Percentiles rank a stretch among this genome's conserved stretches.
These are phyloP conservation scores for Hevea brasiliensis DNA, from an alignment of 345 rosid genomes.

Conservation along the genomic window DNA sequence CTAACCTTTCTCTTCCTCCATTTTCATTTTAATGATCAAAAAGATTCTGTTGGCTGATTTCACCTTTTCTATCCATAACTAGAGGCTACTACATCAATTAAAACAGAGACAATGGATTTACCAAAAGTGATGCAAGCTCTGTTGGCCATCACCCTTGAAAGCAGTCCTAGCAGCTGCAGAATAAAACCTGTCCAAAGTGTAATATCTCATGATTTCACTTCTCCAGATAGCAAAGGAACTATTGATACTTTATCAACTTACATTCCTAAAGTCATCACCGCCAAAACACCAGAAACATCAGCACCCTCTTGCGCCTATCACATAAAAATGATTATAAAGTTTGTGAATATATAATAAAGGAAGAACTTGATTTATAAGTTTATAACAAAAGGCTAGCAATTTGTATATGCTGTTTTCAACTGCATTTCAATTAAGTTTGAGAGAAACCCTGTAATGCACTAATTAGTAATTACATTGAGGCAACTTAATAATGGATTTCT, in stretches of 20 bases:
- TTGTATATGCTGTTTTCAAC: background rate
- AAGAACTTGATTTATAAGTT: background rate
- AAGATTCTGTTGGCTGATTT: too few relatives aligned
- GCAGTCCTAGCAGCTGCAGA: conserved; percentile 91
- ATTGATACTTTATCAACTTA: conserved; percentile 39
- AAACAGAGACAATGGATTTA: conserved; percentile 31
- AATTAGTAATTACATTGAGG: background rate
- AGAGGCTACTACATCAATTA: background rate
- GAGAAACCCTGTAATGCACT: background rate
- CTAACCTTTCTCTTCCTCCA: too few relatives aligned
- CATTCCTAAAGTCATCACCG: conserved; percentile 99
- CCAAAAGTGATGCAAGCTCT: conserved; percentile 96
- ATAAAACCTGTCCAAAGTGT: conserved; percentile 65
- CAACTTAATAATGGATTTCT: background rate
- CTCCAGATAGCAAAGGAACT: conserved; percentile 16
- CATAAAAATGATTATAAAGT: conserved; percentile 24
- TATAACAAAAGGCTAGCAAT: background rate
- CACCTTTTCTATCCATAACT: background rate
- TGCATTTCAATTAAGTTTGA: background rate
- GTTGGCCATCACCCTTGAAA: conserved; percentile 91
- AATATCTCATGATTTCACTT: conserved; percentile 17
- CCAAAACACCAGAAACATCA: conserved; percentile 86
- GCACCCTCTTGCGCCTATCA: conserved; percentile 87
- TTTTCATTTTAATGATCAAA: too few relatives aligned
- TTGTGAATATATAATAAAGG: conserved; percentile 7